phyloP scores from a whole-genome alignment of 2,329 filamentous ascomycete species.

The Diplodia sapinea region DNA sequence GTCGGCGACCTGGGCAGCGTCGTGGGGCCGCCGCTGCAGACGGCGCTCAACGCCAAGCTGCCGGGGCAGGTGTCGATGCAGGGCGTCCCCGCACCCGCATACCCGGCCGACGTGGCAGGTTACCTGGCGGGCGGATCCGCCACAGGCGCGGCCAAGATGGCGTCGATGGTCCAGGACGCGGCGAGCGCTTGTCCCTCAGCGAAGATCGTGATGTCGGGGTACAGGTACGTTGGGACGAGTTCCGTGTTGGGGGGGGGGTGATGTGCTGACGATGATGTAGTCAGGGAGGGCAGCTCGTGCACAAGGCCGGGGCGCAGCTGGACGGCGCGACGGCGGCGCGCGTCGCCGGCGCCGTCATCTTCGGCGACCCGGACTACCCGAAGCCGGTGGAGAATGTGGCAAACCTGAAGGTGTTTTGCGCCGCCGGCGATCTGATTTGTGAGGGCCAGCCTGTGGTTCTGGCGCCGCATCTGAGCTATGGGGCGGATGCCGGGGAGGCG shows the following conservation, averaged over 20 bases:
- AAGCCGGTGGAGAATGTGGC: conserved; percentile 43
- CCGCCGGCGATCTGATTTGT: conserved; percentile 45
- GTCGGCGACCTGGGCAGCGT: conserved; percentile 58
- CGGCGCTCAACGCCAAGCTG: conserved; percentile 51
- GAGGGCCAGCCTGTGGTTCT: conserved; percentile 41
- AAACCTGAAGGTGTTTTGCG: conserved; percentile 46
- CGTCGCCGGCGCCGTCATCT: conserved; percentile 11
- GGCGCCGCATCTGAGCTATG: conserved; percentile 45
- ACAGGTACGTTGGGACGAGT: too few relatives aligned
- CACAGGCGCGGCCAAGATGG: conserved; percentile 54
- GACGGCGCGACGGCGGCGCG: background rate
- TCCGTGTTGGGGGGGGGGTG: too few relatives aligned
- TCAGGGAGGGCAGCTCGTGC: conserved; percentile 52
- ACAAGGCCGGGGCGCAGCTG: conserved; percentile 48
- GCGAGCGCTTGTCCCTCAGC: conserved; percentile 53
- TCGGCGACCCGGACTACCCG: conserved; percentile 48
- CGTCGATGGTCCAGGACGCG: conserved; percentile 47
- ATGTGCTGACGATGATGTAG: conserved; percentile 27
- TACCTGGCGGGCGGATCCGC: conserved; percentile 56
- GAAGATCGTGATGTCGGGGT: conserved; percentile 55
- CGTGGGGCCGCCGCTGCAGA: conserved; percentile 59
- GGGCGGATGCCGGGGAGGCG: conserved; percentile 41
- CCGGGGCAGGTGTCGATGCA: conserved; percentile 54
- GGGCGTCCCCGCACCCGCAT: conserved; percentile 57
- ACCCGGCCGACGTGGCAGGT: conserved; percentile 53